A percentile compares a stretch with the other conserved stretches of the same genome.
Conservation (phyloP, 345 rosid species). For the Boechera retrofracta region DNA sequence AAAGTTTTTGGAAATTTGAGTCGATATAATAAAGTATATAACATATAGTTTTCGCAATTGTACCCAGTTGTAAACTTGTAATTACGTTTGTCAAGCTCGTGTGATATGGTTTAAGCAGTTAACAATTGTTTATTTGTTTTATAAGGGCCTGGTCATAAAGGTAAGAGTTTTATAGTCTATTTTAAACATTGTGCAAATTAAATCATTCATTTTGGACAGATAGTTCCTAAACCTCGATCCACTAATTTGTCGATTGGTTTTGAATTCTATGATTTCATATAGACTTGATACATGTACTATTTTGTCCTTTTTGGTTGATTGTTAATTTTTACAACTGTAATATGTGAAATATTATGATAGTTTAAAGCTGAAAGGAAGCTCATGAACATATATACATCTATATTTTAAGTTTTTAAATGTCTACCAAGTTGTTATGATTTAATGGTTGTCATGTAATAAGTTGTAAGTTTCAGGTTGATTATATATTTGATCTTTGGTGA, state of each 20-base stretch:
- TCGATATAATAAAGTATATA: not conserved
- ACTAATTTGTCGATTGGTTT: too few relatives aligned
- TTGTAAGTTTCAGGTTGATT: not conserved
- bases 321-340: not conserved
- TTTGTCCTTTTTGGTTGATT: too few relatives aligned
- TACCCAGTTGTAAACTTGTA: not conserved
- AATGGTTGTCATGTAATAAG: not conserved
- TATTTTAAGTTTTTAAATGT: not conserved
- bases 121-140: too few relatives aligned
- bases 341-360: not conserved
- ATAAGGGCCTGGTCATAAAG: not conserved
- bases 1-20: constrained; percentile 1
- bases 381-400: too few relatives aligned
- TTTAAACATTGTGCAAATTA: not conserved
- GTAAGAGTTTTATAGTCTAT: not conserved
- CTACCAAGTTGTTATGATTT: not conserved
- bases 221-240: too few relatives aligned
- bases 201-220: not conserved
- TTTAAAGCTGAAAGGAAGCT: not conserved
- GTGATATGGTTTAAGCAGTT: not conserved
- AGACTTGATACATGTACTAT: too few relatives aligned
- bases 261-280: too few relatives aligned
- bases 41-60: not conserved
- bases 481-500: not conserved
- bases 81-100: not conserved